These are phyloP conservation scores for Salix dunnii DNA, from an alignment of 345 rosid species.

Conservation along the genomic window DNA sequence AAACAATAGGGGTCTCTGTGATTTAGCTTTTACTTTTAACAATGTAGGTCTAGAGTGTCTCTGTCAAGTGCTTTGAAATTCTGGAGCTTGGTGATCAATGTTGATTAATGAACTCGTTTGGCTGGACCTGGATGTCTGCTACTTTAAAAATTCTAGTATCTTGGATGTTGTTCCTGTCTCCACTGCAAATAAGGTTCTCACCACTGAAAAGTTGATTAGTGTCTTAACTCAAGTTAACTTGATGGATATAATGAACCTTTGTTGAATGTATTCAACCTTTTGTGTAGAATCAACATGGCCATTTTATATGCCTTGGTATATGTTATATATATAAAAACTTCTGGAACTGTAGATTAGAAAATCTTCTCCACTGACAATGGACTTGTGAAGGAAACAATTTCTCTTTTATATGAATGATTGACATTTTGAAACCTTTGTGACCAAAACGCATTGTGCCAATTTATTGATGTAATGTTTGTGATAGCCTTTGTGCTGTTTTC, in stretches of 20 bases:
- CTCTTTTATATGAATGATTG: background rate
- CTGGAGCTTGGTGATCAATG: background rate
- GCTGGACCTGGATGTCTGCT: background rate
- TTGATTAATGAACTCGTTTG: background rate
- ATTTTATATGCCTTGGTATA: background rate
- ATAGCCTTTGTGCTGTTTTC: background rate
- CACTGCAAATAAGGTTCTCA: background rate
- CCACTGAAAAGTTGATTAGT: background rate
- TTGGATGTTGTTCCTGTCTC: background rate
- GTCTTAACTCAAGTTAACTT: background rate
- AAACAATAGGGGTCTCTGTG: background rate
- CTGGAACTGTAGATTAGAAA: background rate
- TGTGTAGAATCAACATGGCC: background rate
- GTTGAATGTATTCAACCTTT: background rate
- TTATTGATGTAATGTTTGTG: background rate
- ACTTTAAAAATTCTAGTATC: background rate
- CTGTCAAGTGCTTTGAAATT: background rate
- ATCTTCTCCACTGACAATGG: background rate
- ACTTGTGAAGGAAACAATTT: background rate
- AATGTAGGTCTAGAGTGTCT: background rate
- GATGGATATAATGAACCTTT: background rate
- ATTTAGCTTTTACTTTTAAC: background rate
- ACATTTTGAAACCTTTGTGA: background rate
- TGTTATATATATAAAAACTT: background rate
- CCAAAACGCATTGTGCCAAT: background rate